A percentile compares a stretch with the other conserved stretches of the same genome.
Conservation (phyloP, 163 green algal species). For the Picocystis sp. region DNA sequence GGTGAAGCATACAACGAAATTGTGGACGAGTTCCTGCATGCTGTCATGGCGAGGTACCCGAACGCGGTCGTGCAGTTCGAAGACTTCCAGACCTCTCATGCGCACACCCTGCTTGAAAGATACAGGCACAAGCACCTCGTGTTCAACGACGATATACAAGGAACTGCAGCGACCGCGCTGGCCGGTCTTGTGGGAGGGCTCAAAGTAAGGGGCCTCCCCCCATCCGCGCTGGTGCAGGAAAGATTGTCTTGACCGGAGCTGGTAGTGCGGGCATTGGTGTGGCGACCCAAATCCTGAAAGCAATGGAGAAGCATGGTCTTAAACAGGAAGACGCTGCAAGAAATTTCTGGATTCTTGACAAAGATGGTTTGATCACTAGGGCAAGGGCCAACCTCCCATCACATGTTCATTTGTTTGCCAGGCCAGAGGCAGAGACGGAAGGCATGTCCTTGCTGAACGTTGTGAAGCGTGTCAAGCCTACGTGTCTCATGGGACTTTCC, state of each 20-base stretch:
- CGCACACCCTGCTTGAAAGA: slow-evolving; percentile 58
- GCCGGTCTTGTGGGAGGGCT: slow-evolving; percentile 67
- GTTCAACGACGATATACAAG: slow-evolving; percentile 97
- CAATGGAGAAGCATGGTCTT: slow-evolving; percentile 53
- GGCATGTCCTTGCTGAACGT: slow-evolving; percentile 46
- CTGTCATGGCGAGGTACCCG: slow-evolving; percentile 12
- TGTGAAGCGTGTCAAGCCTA: slow-evolving; percentile 45
- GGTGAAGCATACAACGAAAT: slow-evolving; percentile 52
- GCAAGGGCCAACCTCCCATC: slow-evolving; percentile 17
- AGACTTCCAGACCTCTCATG: slow-evolving; percentile 51
- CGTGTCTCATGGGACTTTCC: slow-evolving; percentile 46
- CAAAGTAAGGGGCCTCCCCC: slow-evolving; percentile 28
- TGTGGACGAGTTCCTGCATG: slow-evolving; percentile 48
- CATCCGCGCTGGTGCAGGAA: slow-evolving; percentile 36
- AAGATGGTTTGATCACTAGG: slow-evolving; percentile 46
- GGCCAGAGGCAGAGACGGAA: slow-evolving; percentile 25
- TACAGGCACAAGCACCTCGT: slow-evolving; percentile 56
- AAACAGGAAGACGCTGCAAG: slow-evolving; percentile 30
- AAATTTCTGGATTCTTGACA: slow-evolving; percentile 58
- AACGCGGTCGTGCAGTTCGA: slow-evolving; percentile 73
- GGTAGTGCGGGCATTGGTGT: slow-evolving; percentile 75
- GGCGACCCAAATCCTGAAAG: slow-evolving; percentile 38
- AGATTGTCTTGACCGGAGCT: slow-evolving; percentile 59
- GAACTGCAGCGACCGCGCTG: slow-evolving; percentile 44
- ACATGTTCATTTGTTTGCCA: slow-evolving; percentile 47